Evolutionary conservation across 495 filamentous ascomycete genomes (phyloP).

Genomic region (Talaromyces trachyspermus): DNA sequence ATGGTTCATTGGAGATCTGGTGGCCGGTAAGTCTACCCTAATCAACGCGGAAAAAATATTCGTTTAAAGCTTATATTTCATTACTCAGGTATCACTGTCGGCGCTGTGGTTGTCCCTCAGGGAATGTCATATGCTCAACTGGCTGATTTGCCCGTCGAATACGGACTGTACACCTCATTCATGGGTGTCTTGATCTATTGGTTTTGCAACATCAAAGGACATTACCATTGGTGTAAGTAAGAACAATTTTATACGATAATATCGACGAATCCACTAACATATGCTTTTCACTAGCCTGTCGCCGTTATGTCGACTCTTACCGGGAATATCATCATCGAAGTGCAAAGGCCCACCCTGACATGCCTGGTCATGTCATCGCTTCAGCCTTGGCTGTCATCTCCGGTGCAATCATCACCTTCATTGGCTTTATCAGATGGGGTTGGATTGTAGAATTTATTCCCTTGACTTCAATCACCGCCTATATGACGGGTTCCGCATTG

Average conservation of each 20-base stretch:
- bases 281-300: slow-evolving; percentile 59
- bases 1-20: slow-evolving; percentile 83
- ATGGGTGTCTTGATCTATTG: slow-evolving; percentile 96
- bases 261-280: slow-evolving; percentile 7
- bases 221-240: slow-evolving; percentile 89
- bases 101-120: slow-evolving; percentile 91
- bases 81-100: slow-evolving; percentile 80
- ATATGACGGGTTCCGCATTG: slow-evolving; percentile 96
- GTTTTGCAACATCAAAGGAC: slow-evolving; percentile 98
- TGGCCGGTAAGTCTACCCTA: slow-evolving; percentile 61
- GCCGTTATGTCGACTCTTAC: slow-evolving; percentile 91
- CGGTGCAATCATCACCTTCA: slow-evolving; percentile 71
- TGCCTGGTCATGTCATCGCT: slow-evolving; percentile 57
- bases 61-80: no score
- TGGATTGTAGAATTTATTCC: slow-evolving; percentile 97
- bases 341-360: slow-evolving; percentile 49
- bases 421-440: slow-evolving; percentile 74
- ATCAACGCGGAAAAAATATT: no score
- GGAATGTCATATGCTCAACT: slow-evolving; percentile 95
- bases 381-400: slow-evolving; percentile 73
- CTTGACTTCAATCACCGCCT: slow-evolving; percentile 83
- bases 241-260: slow-evolving; percentile 2
- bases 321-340: slow-evolving; percentile 66
- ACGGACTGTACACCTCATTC: slow-evolving; percentile 92
- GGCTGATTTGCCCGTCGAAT: slow-evolving; percentile 70